Evolutionary conservation across 768 basidiomycete genomes (phyloP), one percentile per base, ranked within the genome.

Genomic region (Serpula lacrymans): DNA sequence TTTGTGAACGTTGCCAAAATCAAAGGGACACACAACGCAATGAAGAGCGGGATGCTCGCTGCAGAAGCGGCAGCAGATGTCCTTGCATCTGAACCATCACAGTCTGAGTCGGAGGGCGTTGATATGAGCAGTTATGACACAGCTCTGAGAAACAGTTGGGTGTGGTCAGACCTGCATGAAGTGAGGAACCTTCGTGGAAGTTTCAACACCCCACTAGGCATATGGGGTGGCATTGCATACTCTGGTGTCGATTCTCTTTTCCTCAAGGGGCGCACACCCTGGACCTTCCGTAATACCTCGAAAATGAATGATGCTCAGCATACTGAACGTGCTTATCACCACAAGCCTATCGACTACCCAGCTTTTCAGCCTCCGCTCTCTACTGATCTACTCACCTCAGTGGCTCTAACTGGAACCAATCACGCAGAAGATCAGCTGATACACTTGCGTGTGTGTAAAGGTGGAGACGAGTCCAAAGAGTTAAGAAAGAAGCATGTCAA

Each of bases 11-110:
- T 96, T 9, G 86, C 94, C 11, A 98, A 96, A 67, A 98, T 99
- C 65, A 98, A 98, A 59, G 95, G 95, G 11, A 95, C 94, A 0
- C 96, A 98, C 59, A 98, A 94, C 45, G 93, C 95, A 3, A 98
- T 99, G 96, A 94, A 98, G 74, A 90, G 86, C 26, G 96, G 96
- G 21, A 97, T 97, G 86, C 72, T 98, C 14, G 95, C 93, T 21
- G 95, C 91, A 1, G 94, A 99, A 59, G 75, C 88, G 0, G 89
- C 89, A 0, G 92, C 72, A 50, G 72, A 80, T 5, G 75, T 75
- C 4, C 64, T 95, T 36, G 62, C 67, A 6, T 41, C 62, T 44
- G 16, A 55, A 53, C 17, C 50, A 53, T n/a, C n/a, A 16, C 51
- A 50, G 17, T 45, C 43, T 5, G 38, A 43, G 7, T 38, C 22